Evolutionary conservation across 768 basidiomycete genomes (phyloP).

Genomic region (Heimioporus sp.): DNA sequence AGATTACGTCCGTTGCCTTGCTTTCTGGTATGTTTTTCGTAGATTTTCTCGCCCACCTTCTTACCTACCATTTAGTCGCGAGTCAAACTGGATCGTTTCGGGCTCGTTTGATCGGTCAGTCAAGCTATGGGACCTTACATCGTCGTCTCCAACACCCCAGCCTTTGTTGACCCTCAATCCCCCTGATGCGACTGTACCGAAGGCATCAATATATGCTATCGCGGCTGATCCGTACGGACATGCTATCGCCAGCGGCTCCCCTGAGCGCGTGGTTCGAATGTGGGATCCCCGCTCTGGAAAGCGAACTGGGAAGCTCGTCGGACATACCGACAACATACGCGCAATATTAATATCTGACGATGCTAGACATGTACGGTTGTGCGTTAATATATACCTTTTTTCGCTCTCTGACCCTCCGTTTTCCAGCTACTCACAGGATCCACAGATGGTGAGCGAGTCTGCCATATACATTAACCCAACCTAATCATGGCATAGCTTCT

Average conservation of each 20-base stretch:
- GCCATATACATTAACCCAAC: constrained; percentile 4
- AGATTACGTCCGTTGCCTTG: constrained; percentile 86
- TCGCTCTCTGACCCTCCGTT: constrained; percentile 4
- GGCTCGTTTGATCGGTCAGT: constrained; percentile 94
- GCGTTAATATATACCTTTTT: constrained; percentile 3
- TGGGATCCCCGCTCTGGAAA: constrained; percentile 93
- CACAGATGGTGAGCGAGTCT: constrained; percentile 52
- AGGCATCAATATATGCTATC: constrained; percentile 75
- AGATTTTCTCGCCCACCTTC: constrained; percentile 9
- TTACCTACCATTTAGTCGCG: constrained; percentile 46
- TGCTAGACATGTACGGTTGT: constrained; percentile 73
- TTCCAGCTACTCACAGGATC: constrained; percentile 78
- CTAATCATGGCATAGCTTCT: constrained; percentile 46
- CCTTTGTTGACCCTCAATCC: constrained; percentile 67
- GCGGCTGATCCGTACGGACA: constrained; percentile 78
- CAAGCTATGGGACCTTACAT: constrained; percentile 87
- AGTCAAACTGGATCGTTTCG: constrained; percentile 85
- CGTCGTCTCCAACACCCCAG: constrained; percentile 38
- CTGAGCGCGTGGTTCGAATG: constrained; percentile 84
- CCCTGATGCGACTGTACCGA: constrained; percentile 62
- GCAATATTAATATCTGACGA: constrained; percentile 88
- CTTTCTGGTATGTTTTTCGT: constrained; percentile 51
- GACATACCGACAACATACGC: constrained; percentile 96
- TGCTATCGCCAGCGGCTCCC: constrained; percentile 84
- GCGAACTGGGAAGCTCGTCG: constrained; percentile 81